Conservation (phyloP, 441 rosid genomes). For the Corymbia citriodora region DNA sequence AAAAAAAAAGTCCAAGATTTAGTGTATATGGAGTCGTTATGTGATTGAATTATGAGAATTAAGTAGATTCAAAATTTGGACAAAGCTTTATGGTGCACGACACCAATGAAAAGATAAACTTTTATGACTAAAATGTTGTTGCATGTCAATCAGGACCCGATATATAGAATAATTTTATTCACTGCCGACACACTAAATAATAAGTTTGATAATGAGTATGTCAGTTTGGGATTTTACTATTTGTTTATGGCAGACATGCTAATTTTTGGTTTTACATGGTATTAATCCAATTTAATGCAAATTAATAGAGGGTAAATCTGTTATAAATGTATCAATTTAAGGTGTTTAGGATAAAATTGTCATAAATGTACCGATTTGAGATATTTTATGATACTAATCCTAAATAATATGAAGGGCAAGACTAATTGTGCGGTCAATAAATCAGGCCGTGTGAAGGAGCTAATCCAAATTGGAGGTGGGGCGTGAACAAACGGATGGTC, state of each 20-base stretch:
- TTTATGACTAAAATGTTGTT: not conserved
- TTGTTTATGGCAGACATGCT: too few relatives aligned
- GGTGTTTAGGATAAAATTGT: too few relatives aligned
- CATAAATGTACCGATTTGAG: too few relatives aligned
- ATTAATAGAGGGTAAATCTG: too few relatives aligned
- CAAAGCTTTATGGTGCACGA: not conserved
- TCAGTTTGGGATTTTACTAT: too few relatives aligned
- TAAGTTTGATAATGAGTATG: too few relatives aligned
- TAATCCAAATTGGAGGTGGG: not conserved
- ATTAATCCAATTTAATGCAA: too few relatives aligned
- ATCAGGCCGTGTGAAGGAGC: not conserved
- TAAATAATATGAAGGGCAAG: not conserved
- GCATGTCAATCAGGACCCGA: accelerated
- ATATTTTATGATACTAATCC: too few relatives aligned
- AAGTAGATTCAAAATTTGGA: not conserved
- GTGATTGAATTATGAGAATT: not conserved
- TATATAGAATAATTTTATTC: not conserved
- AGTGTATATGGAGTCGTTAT: not conserved
- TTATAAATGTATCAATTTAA: too few relatives aligned
- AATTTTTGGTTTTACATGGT: too few relatives aligned
- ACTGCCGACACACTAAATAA: not conserved
- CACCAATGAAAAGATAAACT: not conserved
- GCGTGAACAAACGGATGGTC: not conserved
- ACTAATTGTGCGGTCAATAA: not conserved
- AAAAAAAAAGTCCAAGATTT: not conserved